phyloP scores from a whole-genome alignment of 169 alveolate genomes.

The Eimeria necatrix region DNA sequence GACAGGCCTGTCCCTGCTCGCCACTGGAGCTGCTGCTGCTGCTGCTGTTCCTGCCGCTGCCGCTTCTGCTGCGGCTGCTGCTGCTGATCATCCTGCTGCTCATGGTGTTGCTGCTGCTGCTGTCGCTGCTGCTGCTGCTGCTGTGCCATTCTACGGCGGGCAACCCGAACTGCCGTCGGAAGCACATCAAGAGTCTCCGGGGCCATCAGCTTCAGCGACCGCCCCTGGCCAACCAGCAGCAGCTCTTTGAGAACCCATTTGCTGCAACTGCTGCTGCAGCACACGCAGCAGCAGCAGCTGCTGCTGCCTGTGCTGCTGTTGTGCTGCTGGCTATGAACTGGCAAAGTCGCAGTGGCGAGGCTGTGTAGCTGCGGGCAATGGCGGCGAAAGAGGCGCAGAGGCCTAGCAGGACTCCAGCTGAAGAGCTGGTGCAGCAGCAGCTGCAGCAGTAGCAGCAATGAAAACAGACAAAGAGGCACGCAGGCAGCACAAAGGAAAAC shows the following conservation, averaged over 20 bases:
- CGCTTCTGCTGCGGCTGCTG: too few species aligned
- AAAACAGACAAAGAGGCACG: neutral
- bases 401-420: conserved; percentile 18
- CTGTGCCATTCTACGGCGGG: neutral
- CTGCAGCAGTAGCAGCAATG: conserved; percentile 1
- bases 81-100: too few species aligned
- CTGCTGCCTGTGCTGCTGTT: too few species aligned
- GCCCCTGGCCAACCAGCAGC: conserved; percentile 27
- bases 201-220: neutral
- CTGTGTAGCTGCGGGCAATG: neutral
- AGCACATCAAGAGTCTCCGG: conserved; percentile 18
- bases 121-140: conserved; percentile 14
- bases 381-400: neutral
- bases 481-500: neutral
- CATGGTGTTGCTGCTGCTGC: conserved; percentile 2
- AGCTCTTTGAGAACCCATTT: neutral
- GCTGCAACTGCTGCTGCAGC: conserved; percentile 12
- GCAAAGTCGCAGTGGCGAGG: neutral
- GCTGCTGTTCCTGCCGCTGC: too few species aligned
- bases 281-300: neutral
- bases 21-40: conserved; percentile 20
- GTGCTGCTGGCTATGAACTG: neutral
- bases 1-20: neutral
- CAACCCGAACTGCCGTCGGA: neutral
- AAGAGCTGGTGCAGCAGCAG: conserved; percentile 5